Evolutionary conservation across 345 rosid species (phyloP).

Genomic region (Laguncularia racemosa): DNA sequence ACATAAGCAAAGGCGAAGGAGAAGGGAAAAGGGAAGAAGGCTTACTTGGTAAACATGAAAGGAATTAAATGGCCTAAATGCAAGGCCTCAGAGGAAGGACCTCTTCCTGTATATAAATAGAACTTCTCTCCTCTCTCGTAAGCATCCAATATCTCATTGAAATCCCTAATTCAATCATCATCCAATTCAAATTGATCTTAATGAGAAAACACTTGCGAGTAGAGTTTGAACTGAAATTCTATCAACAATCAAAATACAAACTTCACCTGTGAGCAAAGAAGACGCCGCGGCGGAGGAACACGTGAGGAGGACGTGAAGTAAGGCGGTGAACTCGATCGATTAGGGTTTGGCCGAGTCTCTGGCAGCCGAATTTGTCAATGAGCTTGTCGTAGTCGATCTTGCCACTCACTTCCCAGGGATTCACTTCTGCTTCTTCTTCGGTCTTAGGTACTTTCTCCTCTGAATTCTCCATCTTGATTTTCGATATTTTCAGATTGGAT

Average conservation of each 20-base stretch:
- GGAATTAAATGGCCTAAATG: slow-evolving; percentile 93
- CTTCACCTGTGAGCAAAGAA: slow-evolving; percentile 84
- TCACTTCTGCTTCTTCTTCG: slow-evolving; percentile 59
- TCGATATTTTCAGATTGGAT: no score
- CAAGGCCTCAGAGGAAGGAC: slow-evolving; percentile 92
- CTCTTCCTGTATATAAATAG: slow-evolving; percentile 87
- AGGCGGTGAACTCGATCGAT: slow-evolving; percentile 69
- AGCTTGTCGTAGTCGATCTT: slow-evolving; percentile 91
- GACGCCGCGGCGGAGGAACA: slow-evolving; percentile 84
- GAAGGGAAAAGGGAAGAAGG: neutral
- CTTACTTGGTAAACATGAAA: slow-evolving; percentile 92
- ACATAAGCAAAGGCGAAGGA: no score
- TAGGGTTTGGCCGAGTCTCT: slow-evolving; percentile 50
- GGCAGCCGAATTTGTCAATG: slow-evolving; percentile 84
- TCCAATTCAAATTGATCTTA: neutral
- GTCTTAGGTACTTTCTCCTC: neutral
- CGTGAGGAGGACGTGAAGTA: slow-evolving; percentile 64
- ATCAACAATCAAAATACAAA: neutral
- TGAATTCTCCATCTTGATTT: no score
- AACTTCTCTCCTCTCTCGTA: slow-evolving; percentile 78
- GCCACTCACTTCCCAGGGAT: slow-evolving; percentile 87
- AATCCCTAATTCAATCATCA: slow-evolving; percentile 33
- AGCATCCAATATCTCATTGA: slow-evolving; percentile 68
- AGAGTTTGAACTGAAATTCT: neutral
- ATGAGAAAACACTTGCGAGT: no score